A percentile compares a stretch with the other conserved stretches of the same genome.
These are phyloP conservation scores for Malus hybrid DNA, from an alignment of 331 rosid species.

Conservation along the genomic window DNA sequence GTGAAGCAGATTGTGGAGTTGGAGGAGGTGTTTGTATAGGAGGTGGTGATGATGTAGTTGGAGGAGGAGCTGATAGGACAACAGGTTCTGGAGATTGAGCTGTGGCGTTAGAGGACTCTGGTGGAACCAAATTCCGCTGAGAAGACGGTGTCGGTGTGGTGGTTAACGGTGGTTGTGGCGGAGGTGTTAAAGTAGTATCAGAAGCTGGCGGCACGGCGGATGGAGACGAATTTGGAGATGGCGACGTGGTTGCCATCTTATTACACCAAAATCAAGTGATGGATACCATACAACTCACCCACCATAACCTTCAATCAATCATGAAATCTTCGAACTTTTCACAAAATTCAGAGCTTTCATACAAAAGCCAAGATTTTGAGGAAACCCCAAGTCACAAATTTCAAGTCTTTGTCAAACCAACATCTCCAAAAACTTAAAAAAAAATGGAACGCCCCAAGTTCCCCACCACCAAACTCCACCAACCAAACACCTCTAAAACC, in stretches of 20 bases:
- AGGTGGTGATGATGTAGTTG: constrained; percentile 14
- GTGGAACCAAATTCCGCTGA: constrained; percentile 16
- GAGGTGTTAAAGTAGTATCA: constrained; percentile 7
- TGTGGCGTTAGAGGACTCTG: constrained; percentile 18
- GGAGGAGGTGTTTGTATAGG: constrained; percentile 11
- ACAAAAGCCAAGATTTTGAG: constrained; percentile 1
- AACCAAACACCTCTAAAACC: constrained; percentile 10
- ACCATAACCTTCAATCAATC: constrained; percentile 1
- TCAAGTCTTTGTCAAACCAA: constrained; percentile 13
- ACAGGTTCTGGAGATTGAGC: constrained; percentile 29
- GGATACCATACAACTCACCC: neutral
- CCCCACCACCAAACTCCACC: constrained; percentile 25
- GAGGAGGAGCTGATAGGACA: constrained; percentile 20
- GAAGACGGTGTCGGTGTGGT: constrained; percentile 25
- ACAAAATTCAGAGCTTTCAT: constrained; percentile 1
- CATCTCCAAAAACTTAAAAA: constrained; percentile 23
- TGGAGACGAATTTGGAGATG: constrained; percentile 41
- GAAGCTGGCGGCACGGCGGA: constrained; percentile 35
- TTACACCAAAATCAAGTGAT: constrained; percentile 6
- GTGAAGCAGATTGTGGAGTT: constrained; percentile 8
- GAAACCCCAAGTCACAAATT: constrained; percentile 10
- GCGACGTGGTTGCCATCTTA: constrained; percentile 52
- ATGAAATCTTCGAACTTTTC: neutral
- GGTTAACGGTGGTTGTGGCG: constrained; percentile 17
- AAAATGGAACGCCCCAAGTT: constrained; percentile 17